Evolutionary conservation across 140 eudicot genomes (phyloP).

Genomic region (Stevia rebaudiana): DNA sequence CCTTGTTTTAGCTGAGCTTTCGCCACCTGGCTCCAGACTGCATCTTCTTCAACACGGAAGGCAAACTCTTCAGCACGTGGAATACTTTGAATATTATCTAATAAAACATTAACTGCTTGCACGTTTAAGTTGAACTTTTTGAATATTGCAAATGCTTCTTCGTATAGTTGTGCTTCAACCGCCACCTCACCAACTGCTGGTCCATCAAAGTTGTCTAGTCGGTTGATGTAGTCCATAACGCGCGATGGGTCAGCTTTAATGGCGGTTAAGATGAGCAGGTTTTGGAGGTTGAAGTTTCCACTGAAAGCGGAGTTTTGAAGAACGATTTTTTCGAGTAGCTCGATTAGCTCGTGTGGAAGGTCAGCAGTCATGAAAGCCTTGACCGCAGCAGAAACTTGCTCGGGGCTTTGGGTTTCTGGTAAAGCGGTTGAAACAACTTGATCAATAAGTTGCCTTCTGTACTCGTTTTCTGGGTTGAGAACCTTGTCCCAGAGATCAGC

Average conservation of each 20-base stretch:
- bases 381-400: constrained; percentile 97
- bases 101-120: constrained; percentile 86
- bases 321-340: constrained; percentile 92
- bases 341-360: constrained; percentile 91
- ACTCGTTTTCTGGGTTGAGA: constrained; percentile 91
- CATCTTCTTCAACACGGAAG: constrained; percentile 98
- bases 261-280: constrained; percentile 88
- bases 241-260: constrained; percentile 96
- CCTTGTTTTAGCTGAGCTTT: constrained; percentile 93
- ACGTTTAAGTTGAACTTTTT: constrained; percentile 91
- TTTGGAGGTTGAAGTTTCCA: constrained; percentile 95
- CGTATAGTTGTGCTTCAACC: constrained; percentile 87
- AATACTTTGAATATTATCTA: constrained; percentile 75
- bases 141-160: constrained; percentile 93
- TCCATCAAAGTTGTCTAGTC: constrained; percentile 95
- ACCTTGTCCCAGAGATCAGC: constrained; percentile 89
- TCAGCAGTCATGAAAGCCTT: constrained; percentile 98
- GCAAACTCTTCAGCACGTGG: constrained; percentile 97
- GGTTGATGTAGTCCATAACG: constrained; percentile 87
- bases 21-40: constrained; percentile 99
- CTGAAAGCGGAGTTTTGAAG: constrained; percentile 97
- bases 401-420: constrained; percentile 97
- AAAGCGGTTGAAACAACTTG: constrained; percentile 98
- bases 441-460: constrained; percentile 90
- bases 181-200: constrained; percentile 99